These are phyloP conservation scores for Uronychia binucleata DNA, from an alignment of 73 alveolate species.

Conservation along the genomic window DNA sequence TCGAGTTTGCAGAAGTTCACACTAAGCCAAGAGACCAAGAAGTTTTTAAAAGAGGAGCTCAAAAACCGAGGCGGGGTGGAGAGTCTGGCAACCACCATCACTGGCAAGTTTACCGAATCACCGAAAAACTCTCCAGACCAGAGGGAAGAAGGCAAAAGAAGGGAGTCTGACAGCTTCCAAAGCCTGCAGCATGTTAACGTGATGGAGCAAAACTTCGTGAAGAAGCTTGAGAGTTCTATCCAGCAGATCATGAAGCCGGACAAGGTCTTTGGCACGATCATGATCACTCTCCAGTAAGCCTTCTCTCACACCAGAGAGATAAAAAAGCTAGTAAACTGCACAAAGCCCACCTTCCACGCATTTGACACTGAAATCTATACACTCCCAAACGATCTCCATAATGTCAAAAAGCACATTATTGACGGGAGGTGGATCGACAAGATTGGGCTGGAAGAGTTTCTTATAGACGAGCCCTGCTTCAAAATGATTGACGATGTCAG, in stretches of 20 bases:
- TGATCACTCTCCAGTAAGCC: too few relatives aligned
- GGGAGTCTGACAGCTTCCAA: too few relatives aligned
- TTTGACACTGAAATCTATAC: slow-evolving; percentile 3
- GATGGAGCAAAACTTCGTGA: neutral
- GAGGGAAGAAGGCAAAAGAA: too few relatives aligned
- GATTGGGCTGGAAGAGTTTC: slow-evolving; percentile 23
- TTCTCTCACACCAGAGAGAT: slow-evolving; percentile 29
- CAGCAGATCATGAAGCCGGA: too few relatives aligned
- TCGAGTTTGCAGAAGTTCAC: neutral
- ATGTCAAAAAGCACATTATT: slow-evolving; percentile 21
- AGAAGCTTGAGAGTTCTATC: neutral
- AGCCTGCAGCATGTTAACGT: too few relatives aligned
- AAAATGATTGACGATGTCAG: slow-evolving; percentile 42
- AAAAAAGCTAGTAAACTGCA: slow-evolving; percentile 21
- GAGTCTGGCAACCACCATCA: too few relatives aligned
- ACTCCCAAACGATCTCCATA: slow-evolving; percentile 8
- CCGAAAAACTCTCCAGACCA: too few relatives aligned
- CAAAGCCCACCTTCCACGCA: slow-evolving; percentile 13
- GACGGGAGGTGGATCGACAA: slow-evolving; percentile 49
- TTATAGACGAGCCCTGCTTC: slow-evolving; percentile 17
- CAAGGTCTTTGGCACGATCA: too few relatives aligned
- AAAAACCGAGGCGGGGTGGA: too few relatives aligned
- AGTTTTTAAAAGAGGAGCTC: neutral
- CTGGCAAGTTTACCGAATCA: too few relatives aligned
- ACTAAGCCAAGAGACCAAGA: neutral